phyloP scores from a whole-genome alignment of 2,329 filamentous ascomycete genomes.

The Gyromitra esculenta region DNA sequence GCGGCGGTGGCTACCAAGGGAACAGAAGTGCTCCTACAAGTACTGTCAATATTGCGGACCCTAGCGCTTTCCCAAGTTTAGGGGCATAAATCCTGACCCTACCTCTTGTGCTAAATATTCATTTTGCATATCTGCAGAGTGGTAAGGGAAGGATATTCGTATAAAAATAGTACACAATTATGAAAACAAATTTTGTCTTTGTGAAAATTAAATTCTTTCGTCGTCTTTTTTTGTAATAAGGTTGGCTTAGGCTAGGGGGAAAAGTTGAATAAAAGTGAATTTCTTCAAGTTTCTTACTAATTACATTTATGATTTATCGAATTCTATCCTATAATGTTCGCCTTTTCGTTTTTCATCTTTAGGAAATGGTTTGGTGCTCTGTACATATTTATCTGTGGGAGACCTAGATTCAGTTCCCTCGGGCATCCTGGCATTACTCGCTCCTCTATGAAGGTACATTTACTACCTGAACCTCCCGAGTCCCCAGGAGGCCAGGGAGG shows the following conservation, averaged over 20 bases:
- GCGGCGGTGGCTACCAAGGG: conserved; percentile 65
- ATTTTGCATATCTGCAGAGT: not conserved
- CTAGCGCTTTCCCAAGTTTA: conserved; percentile 67
- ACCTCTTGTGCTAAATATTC: conserved; percentile 6
- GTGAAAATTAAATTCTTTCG: conserved; percentile 39
- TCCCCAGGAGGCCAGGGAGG: too few species aligned
- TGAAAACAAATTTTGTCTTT: conserved; percentile 43
- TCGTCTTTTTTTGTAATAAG: conserved; percentile 21
- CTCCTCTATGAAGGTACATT: too few species aligned
- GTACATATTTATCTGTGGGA: too few species aligned
- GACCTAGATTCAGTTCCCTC: too few species aligned
- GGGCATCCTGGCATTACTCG: too few species aligned
- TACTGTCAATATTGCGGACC: conserved; percentile 65
- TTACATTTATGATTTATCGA: too few species aligned
- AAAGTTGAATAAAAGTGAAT: conserved; percentile 50
- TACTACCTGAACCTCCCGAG: too few species aligned
- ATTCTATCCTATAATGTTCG: not conserved
- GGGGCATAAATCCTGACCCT: conserved; percentile 60
- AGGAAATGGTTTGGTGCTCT: not conserved
- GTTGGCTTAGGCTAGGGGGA: conserved; percentile 20
- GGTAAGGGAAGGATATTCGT: conserved; percentile 31
- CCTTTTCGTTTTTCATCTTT: not conserved
- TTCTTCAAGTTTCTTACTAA: conserved; percentile 3
- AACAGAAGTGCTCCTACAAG: conserved; percentile 56
- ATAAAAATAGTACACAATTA: conserved; percentile 45